Base-by-base conservation (phyloP, 2,329 filamentous ascomycete species). In the Epicoccum nigrum region DNA sequence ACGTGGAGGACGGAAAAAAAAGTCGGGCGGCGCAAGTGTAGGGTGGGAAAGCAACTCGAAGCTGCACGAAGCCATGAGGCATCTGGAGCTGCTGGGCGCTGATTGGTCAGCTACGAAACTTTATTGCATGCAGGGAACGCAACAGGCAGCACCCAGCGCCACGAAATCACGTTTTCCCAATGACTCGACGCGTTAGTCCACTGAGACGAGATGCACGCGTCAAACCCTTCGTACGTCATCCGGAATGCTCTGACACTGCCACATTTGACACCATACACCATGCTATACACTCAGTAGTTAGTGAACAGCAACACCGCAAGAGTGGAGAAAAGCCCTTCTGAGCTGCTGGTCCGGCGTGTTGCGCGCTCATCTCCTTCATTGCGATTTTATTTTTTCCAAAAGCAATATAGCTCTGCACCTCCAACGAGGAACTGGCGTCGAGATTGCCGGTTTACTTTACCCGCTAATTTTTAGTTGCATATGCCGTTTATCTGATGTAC, bases 11-110 rank as follows among this genome's bases (percentile, higher is more conserved):
- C 39, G 53, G 45, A 45, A 55, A 42, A 39, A 16, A 50, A 27
- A 46, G 37, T 51, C 60, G 38, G 51, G 40, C 39, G 51, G 58
- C 34, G 50, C 31, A 34, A 51, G 53, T 59, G 55, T 58, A 52
- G 42, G 35, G 46, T 25, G 50, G 54, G 45, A 54, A 32, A 51
- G 54, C 48, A 54, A 32, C 34, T 43, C 47, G 59, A 54, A 34
- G 51, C 46, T 56, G 51, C 55, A 54, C 52, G 43, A 54, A 56
- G 49, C 34, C 33, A 54, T 60, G 50, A 64, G 60, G 61, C 64
- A 43, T 38, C 28, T 32, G 11, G 20, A 38, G 42, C 32, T 21
- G 25, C 32, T 35, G 9, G 13, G 34, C 17, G 19, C 38, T 52
- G 37, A 46, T 52, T 52, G 49, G 49, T 34, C 33, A 43, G 32